Evolutionary conservation across 2,329 filamentous ascomycete genomes (phyloP).

Genomic region (Coniochaeta hoffmannii): DNA sequence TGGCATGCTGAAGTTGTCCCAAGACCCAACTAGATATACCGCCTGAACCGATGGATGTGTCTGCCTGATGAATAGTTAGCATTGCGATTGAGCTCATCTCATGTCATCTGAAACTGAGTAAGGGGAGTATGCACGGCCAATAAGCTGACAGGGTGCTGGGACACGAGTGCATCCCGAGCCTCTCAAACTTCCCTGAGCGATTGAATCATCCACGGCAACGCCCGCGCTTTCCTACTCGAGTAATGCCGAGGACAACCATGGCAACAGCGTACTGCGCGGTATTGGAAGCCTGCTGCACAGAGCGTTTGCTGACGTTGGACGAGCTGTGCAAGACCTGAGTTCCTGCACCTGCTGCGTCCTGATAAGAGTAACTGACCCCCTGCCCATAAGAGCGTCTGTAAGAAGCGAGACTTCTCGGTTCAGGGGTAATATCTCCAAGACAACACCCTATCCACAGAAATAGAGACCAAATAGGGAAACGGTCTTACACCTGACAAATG

Average conservation of each 20-base stretch:
- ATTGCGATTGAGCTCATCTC: not conserved
- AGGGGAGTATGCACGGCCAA: not conserved
- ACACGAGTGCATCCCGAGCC: not conserved
- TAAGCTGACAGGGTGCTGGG: not conserved
- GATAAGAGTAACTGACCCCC: not conserved
- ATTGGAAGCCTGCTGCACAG: not conserved
- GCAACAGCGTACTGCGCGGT: not conserved
- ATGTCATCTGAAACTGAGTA: not conserved
- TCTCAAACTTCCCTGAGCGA: not conserved
- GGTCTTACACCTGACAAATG: not conserved
- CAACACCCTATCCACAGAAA: not conserved
- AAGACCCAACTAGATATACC: conserved; percentile 81
- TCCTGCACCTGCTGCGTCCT: no score
- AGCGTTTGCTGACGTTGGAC: not conserved
- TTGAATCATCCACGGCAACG: not conserved
- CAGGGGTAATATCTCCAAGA: not conserved
- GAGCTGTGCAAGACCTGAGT: not conserved
- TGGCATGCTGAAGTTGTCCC: conserved; percentile 82
- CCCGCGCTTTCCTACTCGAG: not conserved
- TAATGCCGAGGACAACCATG: not conserved
- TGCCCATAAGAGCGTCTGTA: not conserved
- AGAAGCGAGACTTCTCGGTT: not conserved
- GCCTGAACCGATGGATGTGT: conserved; percentile 55
- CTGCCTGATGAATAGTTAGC: conserved; percentile 33
- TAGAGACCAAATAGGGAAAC: not conserved